A percentile compares a stretch with the other conserved stretches of the same genome.
phyloP scores from a whole-genome alignment of 139 green algal species.

The Closterium sp. region DNA sequence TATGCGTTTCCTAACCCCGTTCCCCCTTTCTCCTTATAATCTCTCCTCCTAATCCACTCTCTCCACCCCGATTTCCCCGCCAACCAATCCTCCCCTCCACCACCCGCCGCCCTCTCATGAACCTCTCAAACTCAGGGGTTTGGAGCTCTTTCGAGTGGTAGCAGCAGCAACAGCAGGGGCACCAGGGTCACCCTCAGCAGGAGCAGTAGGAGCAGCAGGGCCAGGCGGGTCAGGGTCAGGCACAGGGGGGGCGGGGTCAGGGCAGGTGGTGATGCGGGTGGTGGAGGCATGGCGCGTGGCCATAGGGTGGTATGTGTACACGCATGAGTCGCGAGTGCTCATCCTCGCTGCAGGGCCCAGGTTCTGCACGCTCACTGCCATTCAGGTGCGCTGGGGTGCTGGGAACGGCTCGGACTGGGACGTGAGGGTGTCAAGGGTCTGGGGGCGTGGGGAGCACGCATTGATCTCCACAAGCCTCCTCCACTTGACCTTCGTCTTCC shows the following conservation, averaged over 20 bases:
- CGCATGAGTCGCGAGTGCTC: slow-evolving; percentile 47
- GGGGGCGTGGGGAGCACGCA: too few species aligned
- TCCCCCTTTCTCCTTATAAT: too few species aligned
- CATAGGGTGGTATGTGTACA: slow-evolving; percentile 54
- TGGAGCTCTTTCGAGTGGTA: slow-evolving; percentile 49
- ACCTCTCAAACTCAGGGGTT: not conserved
- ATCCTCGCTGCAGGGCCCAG: slow-evolving; percentile 33
- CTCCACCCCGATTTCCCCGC: not conserved
- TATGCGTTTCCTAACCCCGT: too few species aligned
- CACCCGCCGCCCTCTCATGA: not conserved
- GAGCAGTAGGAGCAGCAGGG: not conserved
- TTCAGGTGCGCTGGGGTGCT: slow-evolving; percentile 34
- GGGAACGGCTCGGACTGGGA: too few species aligned
- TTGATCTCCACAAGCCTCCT: too few species aligned
- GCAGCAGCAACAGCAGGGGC: not conserved
- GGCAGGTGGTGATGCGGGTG: slow-evolving; percentile 33
- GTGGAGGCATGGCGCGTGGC: slow-evolving; percentile 33
- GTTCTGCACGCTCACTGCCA: slow-evolving; percentile 31
- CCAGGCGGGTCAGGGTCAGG: not conserved
- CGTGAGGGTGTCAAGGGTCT: too few species aligned
- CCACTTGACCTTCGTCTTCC: not conserved
- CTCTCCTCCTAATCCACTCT: not conserved
- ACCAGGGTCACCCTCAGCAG: not conserved
- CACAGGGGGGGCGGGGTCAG: not conserved
- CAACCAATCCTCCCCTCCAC: not conserved